These are phyloP conservation scores for Karstenula rhodostoma DNA, from an alignment of 2,329 filamentous ascomycete species.

Conservation along the genomic window DNA sequence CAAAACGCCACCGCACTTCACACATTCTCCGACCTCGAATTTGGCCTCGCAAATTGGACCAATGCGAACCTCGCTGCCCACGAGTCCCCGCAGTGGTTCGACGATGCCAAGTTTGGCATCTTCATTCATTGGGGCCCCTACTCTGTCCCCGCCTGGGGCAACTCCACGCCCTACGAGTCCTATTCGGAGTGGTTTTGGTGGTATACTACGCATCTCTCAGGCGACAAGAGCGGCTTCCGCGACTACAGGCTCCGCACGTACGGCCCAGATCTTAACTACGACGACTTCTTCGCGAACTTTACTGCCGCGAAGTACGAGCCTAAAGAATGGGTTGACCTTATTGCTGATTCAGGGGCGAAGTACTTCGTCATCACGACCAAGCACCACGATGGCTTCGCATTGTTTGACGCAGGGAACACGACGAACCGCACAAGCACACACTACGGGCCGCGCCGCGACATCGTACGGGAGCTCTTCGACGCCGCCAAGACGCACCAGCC, in stretches of 20 bases:
- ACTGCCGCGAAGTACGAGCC: slow-evolving; percentile 60
- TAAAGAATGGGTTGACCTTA: slow-evolving; percentile 63
- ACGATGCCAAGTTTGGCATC: slow-evolving; percentile 65
- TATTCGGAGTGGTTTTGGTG: slow-evolving; percentile 60
- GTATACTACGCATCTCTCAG: slow-evolving; percentile 55
- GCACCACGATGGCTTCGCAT: slow-evolving; percentile 57
- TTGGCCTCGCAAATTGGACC: slow-evolving; percentile 19
- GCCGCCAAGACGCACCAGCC: slow-evolving; percentile 54
- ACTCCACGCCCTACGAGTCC: slow-evolving; percentile 49
- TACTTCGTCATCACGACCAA: slow-evolving; percentile 54
- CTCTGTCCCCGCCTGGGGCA: slow-evolving; percentile 65
- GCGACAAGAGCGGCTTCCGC: slow-evolving; percentile 55
- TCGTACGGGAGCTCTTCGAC: slow-evolving; percentile 54
- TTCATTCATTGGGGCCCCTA: slow-evolving; percentile 69
- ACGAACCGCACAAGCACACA: slow-evolving; percentile 53
- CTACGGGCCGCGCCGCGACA: slow-evolving; percentile 51
- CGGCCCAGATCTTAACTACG: slow-evolving; percentile 59
- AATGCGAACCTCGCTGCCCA: slow-evolving; percentile 42
- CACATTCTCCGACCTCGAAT: slow-evolving; percentile 8
- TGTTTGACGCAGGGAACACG: slow-evolving; percentile 53
- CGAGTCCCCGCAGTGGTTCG: slow-evolving; percentile 63
- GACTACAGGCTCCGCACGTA: slow-evolving; percentile 61
- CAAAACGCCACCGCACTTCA: slow-evolving; percentile 2
- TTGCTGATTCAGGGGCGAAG: slow-evolving; percentile 61
- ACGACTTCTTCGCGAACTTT: slow-evolving; percentile 64